These are phyloP conservation scores for Polytrichum commune DNA, from an alignment of 225 moss, liverwort and hornwort species.

Conservation along the genomic window DNA sequence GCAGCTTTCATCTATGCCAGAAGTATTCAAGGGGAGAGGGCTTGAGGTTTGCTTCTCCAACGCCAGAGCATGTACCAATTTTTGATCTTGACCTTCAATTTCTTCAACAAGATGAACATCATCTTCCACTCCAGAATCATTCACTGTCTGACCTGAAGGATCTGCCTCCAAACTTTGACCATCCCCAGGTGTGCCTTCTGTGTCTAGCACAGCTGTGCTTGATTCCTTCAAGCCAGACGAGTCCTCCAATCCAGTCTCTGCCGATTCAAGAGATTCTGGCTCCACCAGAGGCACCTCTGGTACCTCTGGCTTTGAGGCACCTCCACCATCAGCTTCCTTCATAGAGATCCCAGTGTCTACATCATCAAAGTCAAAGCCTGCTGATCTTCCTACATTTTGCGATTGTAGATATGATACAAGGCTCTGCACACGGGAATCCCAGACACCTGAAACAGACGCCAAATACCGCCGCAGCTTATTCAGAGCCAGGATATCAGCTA, in stretches of 20 bases:
- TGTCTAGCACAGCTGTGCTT: not conserved
- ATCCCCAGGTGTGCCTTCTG: conserved; percentile 9
- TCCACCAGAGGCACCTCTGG: conserved; percentile 7
- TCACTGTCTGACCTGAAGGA: conserved; percentile 9
- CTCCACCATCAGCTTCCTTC: conserved; percentile 26
- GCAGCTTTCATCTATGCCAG: not conserved
- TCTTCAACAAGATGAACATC: conserved; percentile 30
- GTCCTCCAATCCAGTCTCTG: not conserved
- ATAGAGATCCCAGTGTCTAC: conserved; percentile 27
- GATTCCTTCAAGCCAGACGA: no score
- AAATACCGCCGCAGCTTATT: conserved; percentile 71
- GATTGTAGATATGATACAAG: conserved; percentile 29
- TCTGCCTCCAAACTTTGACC: conserved; percentile 6
- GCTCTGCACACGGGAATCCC: conserved; percentile 51
- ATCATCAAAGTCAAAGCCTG: conserved; percentile 25
- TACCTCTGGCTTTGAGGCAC: conserved; percentile 10
- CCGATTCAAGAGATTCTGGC: conserved; percentile 24
- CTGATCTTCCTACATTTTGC: conserved; percentile 24
- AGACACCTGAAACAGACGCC: conserved; percentile 37
- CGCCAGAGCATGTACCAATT: conserved; percentile 5
- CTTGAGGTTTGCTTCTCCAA: conserved; percentile 40
- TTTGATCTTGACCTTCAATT: conserved; percentile 3
- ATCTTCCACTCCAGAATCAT: conserved; percentile 5
- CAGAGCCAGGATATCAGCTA: conserved; percentile 74
- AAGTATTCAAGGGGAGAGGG: conserved; percentile 32